Base-by-base conservation (phyloP, 2,329 filamentous ascomycete species). In the Anisogramma anomala region DNA sequence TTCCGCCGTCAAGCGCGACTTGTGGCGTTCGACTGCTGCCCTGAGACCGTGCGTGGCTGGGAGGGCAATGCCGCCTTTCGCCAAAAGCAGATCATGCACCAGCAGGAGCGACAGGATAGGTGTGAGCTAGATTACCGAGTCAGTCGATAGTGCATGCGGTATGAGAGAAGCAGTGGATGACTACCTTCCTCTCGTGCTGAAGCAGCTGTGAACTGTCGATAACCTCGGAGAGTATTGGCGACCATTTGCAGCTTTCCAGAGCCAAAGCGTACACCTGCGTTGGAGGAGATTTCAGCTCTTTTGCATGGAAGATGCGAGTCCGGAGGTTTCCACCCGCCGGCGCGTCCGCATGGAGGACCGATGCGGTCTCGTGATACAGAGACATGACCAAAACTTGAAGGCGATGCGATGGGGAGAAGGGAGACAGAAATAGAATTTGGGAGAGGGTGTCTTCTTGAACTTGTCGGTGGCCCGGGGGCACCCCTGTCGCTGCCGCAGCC, bases 181-280 rank as follows among this genome's bases (percentile, higher is more conserved):
- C 50, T 58, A 91, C 88, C 77, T 94, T 94, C 49, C 77, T 80
- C 66, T 98, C 91, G 8, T 79, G 64, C n/a, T 72, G 71, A 26
- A 96, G 64, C 26, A 96, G 64, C 3, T 77, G 81, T 1, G 86
- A 74, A 49, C 72, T 77, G 52, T 95, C 86, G 55, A 98, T 77
- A n/a, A 95, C 81, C 55, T 94, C 87, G 54, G 86, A 86, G 35
- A 98, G 64, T 3, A 95, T 70, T 3, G 68, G 59, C 52, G 88
- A 91, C 85, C 89, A 95, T 77, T 94, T 96, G 51, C 82, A 79
- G 1, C 84, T 79, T 61, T 96, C 88, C 17, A 82, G 74, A 17
- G 87, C 82, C 26, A 98, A 68, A 7, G 91, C 91, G 58, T 91
- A 96, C 6, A 96, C 68, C 56, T 93, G 84, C 9, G 80, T 79